These are phyloP conservation scores for Coemansia sp. DNA, from an alignment of 192 early-diverging fungal species.

Conservation along the genomic window DNA sequence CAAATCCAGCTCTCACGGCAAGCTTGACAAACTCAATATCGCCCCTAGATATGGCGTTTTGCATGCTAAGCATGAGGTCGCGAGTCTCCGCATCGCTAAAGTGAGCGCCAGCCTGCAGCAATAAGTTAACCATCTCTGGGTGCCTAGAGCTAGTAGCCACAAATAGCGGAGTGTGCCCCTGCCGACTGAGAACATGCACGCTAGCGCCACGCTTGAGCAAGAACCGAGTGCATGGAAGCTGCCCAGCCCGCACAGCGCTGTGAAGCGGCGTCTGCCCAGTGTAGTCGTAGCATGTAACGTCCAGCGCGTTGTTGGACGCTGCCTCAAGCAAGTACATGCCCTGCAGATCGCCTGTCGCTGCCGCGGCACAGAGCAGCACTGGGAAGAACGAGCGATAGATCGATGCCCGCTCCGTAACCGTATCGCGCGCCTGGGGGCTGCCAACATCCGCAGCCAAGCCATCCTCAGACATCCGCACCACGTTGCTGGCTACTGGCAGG, in stretches of 20 bases:
- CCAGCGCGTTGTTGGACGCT: conserved; percentile 54
- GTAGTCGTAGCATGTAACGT: conserved; percentile 76
- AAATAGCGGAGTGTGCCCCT: conserved; percentile 87
- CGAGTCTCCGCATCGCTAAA: conserved; percentile 80
- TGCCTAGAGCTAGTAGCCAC: conserved; percentile 70
- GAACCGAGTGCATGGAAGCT: conserved; percentile 70
- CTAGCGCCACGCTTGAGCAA: conserved; percentile 81
- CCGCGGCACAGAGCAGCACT: conserved; percentile 81
- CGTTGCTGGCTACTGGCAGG: neutral
- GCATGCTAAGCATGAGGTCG: conserved; percentile 60
- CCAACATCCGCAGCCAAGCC: neutral
- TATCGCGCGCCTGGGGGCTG: conserved; percentile 26
- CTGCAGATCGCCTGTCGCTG: conserved; percentile 79
- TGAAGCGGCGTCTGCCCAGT: conserved; percentile 84
- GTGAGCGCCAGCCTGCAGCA: conserved; percentile 82
- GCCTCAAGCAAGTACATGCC: conserved; percentile 67
- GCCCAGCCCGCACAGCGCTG: conserved; percentile 76
- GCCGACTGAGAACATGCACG: conserved; percentile 84
- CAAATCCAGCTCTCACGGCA: conserved; percentile 40
- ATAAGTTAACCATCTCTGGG: conserved; percentile 62
- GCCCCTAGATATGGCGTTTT: conserved; percentile 47
- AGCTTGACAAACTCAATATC: conserved; percentile 55
- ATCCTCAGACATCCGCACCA: neutral
- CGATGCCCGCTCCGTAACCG: conserved; percentile 58
- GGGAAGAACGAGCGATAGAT: conserved; percentile 80